Percentiles rank a stretch among this genome's conserved stretches.
phyloP scores from a whole-genome alignment of 2,329 filamentous ascomycete species.

The Alternaria solani region DNA sequence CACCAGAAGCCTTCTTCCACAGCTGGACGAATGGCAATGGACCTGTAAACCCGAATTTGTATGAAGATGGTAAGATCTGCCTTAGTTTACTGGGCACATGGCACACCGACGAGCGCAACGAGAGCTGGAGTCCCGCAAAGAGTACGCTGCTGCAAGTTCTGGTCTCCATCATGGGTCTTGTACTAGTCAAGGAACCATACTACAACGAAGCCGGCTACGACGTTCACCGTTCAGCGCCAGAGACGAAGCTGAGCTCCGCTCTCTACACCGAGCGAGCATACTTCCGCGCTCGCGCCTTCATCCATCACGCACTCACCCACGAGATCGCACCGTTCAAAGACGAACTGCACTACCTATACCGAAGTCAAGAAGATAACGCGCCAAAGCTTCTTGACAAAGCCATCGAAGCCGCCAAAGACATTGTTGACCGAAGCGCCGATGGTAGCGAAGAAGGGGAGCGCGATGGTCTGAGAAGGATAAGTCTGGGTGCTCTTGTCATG shows the following conservation, averaged over 20 bases:
- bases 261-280: slow-evolving; percentile 65
- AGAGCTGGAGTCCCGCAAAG: slow-evolving; percentile 62
- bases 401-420: slow-evolving; percentile 53
- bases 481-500: slow-evolving; percentile 57
- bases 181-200: slow-evolving; percentile 67
- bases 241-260: slow-evolving; percentile 56
- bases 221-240: slow-evolving; percentile 56
- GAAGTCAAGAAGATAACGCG: slow-evolving; percentile 41
- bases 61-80: slow-evolving; percentile 70
- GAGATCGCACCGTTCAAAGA: slow-evolving; percentile 58
- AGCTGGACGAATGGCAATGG: slow-evolving; percentile 64
- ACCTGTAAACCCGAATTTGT: slow-evolving; percentile 68
- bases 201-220: slow-evolving; percentile 72
- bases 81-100: slow-evolving; percentile 67
- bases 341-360: slow-evolving; percentile 63
- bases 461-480: slow-evolving; percentile 58
- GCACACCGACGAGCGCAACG: slow-evolving; percentile 61
- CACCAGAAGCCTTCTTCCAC: slow-evolving; percentile 66
- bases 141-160: slow-evolving; percentile 66
- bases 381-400: slow-evolving; percentile 55
- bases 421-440: slow-evolving; percentile 51
- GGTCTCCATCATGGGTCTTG: slow-evolving; percentile 65
- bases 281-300: slow-evolving; percentile 61
- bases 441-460: slow-evolving; percentile 37
- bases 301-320: slow-evolving; percentile 56